A percentile compares a stretch with the other conserved stretches of the same genome.
These are phyloP conservation scores for Sindora glabra DNA, from an alignment of 306 rosid genomes.

Conservation along the genomic window DNA sequence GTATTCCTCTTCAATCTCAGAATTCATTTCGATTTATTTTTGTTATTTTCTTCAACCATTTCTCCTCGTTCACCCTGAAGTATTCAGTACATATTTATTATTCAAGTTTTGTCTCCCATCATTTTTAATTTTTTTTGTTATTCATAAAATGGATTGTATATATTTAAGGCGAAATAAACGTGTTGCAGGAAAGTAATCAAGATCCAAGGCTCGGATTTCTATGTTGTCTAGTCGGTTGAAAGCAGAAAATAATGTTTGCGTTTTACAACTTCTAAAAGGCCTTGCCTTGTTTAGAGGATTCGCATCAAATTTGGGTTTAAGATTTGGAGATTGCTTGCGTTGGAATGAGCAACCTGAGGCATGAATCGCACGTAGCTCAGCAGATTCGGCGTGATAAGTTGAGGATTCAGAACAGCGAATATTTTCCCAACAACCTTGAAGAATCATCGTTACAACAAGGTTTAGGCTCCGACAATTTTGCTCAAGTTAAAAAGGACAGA, in stretches of 20 bases:
- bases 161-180: no score
- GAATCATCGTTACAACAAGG: constrained; percentile 20
- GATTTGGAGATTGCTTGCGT: constrained; percentile 9
- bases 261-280: no score
- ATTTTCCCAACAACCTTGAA: constrained; percentile 24
- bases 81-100: no score
- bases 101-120: no score
- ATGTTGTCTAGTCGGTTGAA: background rate
- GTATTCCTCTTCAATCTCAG: background rate
- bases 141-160: no score
- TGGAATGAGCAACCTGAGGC: constrained; percentile 57
- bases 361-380: constrained; percentile 76
- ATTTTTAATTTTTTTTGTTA: no score
- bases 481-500: constrained; percentile 48
- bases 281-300: no score
- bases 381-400: constrained; percentile 81
- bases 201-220: background rate
- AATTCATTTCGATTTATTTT: no score
- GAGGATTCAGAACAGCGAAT: constrained; percentile 45
- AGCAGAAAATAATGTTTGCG: no score
- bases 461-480: constrained; percentile 36
- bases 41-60: background rate
- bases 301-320: no score
- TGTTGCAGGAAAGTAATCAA: background rate
- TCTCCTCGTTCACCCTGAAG: no score